Evolutionary conservation across 2,329 filamentous ascomycete genomes (phyloP), one percentile per base, ranked within the genome.

Genomic region (Paraphaeosphaeria sporulosa): DNA sequence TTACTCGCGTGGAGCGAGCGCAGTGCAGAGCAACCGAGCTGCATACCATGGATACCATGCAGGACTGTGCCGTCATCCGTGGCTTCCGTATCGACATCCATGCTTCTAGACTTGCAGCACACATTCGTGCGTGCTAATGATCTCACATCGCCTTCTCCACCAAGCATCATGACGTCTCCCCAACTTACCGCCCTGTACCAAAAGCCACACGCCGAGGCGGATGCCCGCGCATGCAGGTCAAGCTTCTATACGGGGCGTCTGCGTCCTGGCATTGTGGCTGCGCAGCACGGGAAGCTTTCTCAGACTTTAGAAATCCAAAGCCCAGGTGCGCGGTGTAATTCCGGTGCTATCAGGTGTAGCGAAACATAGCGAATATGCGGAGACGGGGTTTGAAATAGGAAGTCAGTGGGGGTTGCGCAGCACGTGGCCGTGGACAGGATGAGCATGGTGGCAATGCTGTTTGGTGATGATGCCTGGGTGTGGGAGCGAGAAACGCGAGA

Each of bases 181-280:
- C 42, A 10, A 17, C 17, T 19, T 19, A 43, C 8, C 19, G n/a
- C 21, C 17, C 7, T 43, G 40, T 21, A 21, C 7, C n/a, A 21
- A 10, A n/a, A n/a, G 40, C 40, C 19, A 21, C 40, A 43, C n/a
- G n/a, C n/a, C n/a, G n/a, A n/a, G n/a, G n/a, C n/a, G n/a, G n/a
- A n/a, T 43, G 40, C n/a, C 17, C 34, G 46, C 25, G 21, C 40
- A 21, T 7, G 40, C 44, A 25, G 44, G 44, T 15, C 46, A 49
- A 49, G 46, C 27, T 49, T 49, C 46, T 27, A 27, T 6, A 27
- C 25, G 25, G 25, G 25, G 25, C 25, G 17, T 27, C 10, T 19
- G 27, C 46, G 17, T 49, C 46, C 25, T 32, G 27, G 46, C 46
- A 49, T 34, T 49, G 46, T 27, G 46, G 46, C 46, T 49, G 46